These are phyloP conservation scores for Cyanidium caldarium DNA, from an alignment of 23 red algal species.

Conservation along the genomic window DNA sequence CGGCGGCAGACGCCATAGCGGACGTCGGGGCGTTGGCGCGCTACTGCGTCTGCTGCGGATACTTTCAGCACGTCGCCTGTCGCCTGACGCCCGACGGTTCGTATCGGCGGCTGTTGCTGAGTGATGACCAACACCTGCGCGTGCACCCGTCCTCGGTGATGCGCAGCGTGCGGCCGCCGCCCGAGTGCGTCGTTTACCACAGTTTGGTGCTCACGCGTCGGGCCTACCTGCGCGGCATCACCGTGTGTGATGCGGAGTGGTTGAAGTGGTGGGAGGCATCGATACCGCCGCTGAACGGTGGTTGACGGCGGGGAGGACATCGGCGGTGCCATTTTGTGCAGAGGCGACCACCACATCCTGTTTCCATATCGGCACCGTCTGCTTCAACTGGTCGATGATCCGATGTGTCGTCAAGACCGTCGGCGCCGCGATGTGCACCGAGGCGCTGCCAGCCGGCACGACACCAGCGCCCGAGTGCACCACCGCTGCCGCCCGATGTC, in stretches of 20 bases:
- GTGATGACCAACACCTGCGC: neutral
- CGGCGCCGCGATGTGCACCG: neutral
- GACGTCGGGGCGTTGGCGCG: slow-evolving; percentile 24
- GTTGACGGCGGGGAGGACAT: neutral
- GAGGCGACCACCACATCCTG: neutral
- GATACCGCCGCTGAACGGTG: neutral
- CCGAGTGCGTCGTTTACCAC: neutral
- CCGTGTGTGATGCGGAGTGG: neutral
- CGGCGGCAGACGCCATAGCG: slow-evolving; percentile 14
- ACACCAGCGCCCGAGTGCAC: neutral
- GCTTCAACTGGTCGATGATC: neutral
- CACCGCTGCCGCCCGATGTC: neutral
- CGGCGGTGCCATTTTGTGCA: neutral
- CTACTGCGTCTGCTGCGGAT: slow-evolving; percentile 44
- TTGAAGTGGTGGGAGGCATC: neutral
- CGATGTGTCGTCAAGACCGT: neutral
- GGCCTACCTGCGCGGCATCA: slow-evolving; percentile 6
- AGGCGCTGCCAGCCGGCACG: neutral
- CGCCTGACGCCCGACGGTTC: neutral
- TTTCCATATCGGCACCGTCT: neutral
- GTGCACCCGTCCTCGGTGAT: neutral
- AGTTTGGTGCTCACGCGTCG: neutral
- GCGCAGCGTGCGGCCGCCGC: neutral
- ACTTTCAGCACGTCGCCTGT: slow-evolving; percentile 44
- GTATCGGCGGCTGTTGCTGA: neutral